Conservation (phyloP, 1,139 yeast genomes). For the Suhomyces guaymorum region DNA sequence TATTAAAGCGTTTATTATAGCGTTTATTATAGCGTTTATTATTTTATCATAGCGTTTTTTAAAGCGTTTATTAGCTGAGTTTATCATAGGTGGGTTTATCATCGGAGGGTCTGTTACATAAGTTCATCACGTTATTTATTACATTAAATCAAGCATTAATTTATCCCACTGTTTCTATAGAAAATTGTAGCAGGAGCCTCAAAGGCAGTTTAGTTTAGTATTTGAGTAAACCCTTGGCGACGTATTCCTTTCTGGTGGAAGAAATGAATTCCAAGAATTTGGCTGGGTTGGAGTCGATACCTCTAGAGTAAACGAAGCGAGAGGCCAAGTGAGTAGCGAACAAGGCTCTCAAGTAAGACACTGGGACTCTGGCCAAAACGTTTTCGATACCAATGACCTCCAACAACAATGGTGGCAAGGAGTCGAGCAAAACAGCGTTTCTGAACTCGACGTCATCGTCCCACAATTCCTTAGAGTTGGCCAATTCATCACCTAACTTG, state of each 20-base stretch:
- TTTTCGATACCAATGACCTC: constrained; percentile 73
- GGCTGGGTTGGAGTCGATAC: constrained; percentile 82
- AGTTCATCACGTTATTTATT: no score
- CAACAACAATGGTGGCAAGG: constrained; percentile 76
- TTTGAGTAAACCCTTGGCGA: constrained; percentile 30
- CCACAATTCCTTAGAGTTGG: constrained; percentile 84
- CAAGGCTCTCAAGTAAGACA: constrained; percentile 81
- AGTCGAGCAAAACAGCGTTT: constrained; percentile 71
- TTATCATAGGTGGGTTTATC: no score
- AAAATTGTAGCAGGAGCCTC: background rate
- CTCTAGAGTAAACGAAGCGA: constrained; percentile 82
- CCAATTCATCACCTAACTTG: constrained; percentile 84
- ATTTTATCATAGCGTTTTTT: no score
- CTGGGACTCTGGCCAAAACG: constrained; percentile 80
- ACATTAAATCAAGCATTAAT: constrained; percentile 9
- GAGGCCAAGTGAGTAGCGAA: constrained; percentile 91
- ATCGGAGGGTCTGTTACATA: no score
- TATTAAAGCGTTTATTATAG: no score
- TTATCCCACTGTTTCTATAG: constrained; percentile 1
- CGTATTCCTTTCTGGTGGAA: constrained; percentile 43
- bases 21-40: no score
- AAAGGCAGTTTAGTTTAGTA: constrained; percentile 6
- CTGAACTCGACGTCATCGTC: constrained; percentile 74
- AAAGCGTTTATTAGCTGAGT: no score
- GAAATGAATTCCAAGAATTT: constrained; percentile 74